Conservation (phyloP, 129 eudicot species). For the Arctium minus region DNA sequence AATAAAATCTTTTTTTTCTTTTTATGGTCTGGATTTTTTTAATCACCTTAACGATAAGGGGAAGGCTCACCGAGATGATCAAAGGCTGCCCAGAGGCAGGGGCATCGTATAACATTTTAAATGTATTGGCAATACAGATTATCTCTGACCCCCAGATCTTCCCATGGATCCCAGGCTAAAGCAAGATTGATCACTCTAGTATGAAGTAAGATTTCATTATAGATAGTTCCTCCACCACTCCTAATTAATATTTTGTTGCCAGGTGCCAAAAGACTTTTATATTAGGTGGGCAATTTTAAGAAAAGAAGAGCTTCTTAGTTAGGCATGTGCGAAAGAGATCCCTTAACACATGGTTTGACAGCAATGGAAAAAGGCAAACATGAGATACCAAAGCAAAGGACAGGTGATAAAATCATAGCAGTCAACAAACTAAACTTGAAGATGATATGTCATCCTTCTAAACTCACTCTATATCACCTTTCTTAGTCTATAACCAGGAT, state of each 20-base stretch:
- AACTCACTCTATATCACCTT: background rate
- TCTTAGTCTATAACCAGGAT: background rate
- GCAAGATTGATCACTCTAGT: background rate
- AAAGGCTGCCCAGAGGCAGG: too few relatives aligned
- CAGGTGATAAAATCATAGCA: background rate
- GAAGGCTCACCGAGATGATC: too few relatives aligned
- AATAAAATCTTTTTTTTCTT: too few relatives aligned
- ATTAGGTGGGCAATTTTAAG: background rate
- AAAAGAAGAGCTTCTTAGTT: background rate
- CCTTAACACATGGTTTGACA: background rate
- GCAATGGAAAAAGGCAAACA: background rate
- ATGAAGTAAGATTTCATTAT: background rate
- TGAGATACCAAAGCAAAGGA: background rate
- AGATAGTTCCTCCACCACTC: background rate
- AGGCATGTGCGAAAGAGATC: background rate
- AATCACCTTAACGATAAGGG: too few relatives aligned
- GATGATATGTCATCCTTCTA: background rate
- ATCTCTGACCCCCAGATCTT: background rate
- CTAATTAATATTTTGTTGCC: background rate
- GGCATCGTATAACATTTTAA: too few relatives aligned
- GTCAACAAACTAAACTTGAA: background rate
- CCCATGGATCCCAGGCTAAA: background rate
- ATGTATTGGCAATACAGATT: background rate
- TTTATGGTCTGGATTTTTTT: too few relatives aligned
- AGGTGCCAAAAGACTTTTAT: background rate